Base-by-base conservation (phyloP, 2,329 filamentous ascomycete species). In the Conoideocrella luteorostrata region DNA sequence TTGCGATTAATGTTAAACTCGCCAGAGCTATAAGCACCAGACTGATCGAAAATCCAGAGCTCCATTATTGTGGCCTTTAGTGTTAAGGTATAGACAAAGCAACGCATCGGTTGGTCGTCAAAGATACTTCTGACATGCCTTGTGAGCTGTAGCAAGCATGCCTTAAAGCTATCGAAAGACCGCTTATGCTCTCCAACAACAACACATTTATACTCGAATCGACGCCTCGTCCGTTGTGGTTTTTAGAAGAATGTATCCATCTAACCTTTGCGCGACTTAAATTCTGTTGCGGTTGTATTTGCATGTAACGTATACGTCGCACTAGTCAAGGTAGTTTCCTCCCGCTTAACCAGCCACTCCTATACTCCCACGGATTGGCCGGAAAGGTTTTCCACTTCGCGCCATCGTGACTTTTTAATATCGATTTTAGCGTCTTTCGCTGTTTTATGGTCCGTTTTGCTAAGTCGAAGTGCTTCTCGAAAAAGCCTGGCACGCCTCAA, bases 391-490 rank as follows among this genome's bases (percentile, higher is more conserved):
- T 38, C 45, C 45, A 47, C 24, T 34, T 43, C 4, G 26, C 21
- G 9, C 41, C 41, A 26, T 43, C 21, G 34, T 47, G 45, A 32
- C 36, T 15, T 18, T 26, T n/a, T 4, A 47, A 22, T 17, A 47
- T 36, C 15, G 10, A 36, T 30, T 47, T 33, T 6, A 46, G 44
- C 44, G 43, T 46, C 13, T 34, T 38, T 38, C 26, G 5, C 34
- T 46, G 39, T 15, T 22, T 20, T 34, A 42, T 38, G 22, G 39
- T 43, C 44, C 44, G 43, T 24, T 43, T 32, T 33, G 39, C 22
- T 28, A 39, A 21, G 24, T 43, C 39, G 33, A 46, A 43, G 35
- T 43, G 35, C 29, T 46, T 46, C n/a, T 43, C 44, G 18, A 43
- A 46, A 22, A 43, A 46, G n/a, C 44, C 40, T 9, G 33, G 39